Conservation (phyloP, 805 yeast species). For the Teunomyces atbi region DNA sequence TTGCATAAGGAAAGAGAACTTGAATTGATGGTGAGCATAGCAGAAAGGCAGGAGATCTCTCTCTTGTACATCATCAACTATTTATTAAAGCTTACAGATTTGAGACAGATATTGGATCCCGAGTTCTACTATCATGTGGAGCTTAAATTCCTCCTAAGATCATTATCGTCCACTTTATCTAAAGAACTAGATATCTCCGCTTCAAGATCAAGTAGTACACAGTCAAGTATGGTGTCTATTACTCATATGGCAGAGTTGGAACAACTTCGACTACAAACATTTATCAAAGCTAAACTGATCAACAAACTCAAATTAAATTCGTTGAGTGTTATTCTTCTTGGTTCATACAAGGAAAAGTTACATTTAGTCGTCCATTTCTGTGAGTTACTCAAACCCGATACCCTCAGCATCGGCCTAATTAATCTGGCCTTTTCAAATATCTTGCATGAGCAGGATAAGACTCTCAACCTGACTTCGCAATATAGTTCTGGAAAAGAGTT, state of each 20-base stretch:
- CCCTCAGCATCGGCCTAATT: conserved; percentile 9
- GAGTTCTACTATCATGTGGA: conserved; percentile 16
- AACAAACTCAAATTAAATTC: conserved; percentile 11
- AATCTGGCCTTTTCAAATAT: background rate
- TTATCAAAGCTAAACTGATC: conserved; percentile 5
- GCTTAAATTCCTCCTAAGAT: conserved; percentile 14
- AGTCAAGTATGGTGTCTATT: conserved; percentile 18
- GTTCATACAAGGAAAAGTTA: conserved; percentile 32
- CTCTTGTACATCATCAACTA: conserved; percentile 26
- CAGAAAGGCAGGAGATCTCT: conserved; percentile 30
- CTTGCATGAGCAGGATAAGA: conserved; percentile 2
- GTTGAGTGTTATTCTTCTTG: conserved; percentile 22
- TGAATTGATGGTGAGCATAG: conserved; percentile 9
- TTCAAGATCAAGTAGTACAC: conserved; percentile 19
- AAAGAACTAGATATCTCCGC: conserved; percentile 24
- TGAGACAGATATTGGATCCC: conserved; percentile 15
- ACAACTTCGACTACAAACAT: conserved; percentile 2
- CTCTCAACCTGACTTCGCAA: conserved; percentile 5
- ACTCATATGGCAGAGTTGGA: conserved; percentile 6
- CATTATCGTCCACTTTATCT: conserved; percentile 21
- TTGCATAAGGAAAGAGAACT: conserved; percentile 1
- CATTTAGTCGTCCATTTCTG: conserved; percentile 18
- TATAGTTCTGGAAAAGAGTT: conserved; percentile 18
- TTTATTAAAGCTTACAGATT: conserved; percentile 16
- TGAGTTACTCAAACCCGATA: conserved; percentile 12